phyloP scores from a whole-genome alignment of 2,329 filamentous ascomycete genomes.

The Colletotrichum sp. region DNA sequence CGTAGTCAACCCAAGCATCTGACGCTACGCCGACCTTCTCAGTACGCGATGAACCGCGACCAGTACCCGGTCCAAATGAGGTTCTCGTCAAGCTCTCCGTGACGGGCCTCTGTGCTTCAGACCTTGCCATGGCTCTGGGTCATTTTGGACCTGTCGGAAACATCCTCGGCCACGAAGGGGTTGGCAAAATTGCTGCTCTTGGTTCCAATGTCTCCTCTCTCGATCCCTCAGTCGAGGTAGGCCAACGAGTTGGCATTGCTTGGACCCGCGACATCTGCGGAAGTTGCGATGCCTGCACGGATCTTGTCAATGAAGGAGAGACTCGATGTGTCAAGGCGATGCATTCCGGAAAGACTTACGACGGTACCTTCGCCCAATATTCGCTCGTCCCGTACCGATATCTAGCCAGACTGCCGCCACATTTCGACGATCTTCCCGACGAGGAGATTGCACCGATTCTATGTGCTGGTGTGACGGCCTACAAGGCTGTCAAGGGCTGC shows the following conservation, averaged over 20 bases:
- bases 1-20: background rate
- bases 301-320: constrained; percentile 34
- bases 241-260: constrained; percentile 42
- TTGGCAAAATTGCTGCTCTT: constrained; percentile 41
- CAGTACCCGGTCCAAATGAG: constrained; percentile 24
- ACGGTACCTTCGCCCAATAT: constrained; percentile 46
- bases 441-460: constrained; percentile 44
- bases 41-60: constrained; percentile 1
- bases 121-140: constrained; percentile 40
- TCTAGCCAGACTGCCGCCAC: constrained; percentile 30
- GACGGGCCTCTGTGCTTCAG: constrained; percentile 44
- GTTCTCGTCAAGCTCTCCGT: constrained; percentile 38
- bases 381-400: constrained; percentile 39
- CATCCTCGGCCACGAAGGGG: constrained; percentile 50
- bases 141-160: constrained; percentile 37
- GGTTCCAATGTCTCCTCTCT: constrained; percentile 34
- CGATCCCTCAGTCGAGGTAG: constrained; percentile 29
- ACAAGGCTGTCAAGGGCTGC: constrained; percentile 42
- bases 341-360: constrained; percentile 35
- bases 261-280: constrained; percentile 43
- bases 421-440: constrained; percentile 32
- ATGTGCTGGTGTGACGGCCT: constrained; percentile 49
- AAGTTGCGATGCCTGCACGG: constrained; percentile 35
- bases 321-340: constrained; percentile 36
- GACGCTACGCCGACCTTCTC: background rate